These are phyloP conservation scores for Dactylellina haptotyla DNA, from an alignment of 2,329 filamentous ascomycete genomes.

Conservation along the genomic window DNA sequence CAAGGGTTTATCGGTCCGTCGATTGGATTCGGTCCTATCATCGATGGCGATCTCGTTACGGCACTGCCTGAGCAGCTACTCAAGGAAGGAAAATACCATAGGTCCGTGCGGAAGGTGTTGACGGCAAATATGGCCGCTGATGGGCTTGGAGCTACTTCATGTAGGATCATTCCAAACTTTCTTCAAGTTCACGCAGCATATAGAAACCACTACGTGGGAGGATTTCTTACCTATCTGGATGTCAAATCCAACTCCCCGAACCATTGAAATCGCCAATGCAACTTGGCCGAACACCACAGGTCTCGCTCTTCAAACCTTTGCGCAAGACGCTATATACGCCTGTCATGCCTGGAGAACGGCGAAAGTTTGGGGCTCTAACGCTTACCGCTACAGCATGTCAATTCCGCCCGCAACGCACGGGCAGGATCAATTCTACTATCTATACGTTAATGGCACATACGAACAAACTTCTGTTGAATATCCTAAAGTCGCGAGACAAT, in stretches of 20 bases:
- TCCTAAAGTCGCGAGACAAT: neutral
- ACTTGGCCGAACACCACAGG: neutral
- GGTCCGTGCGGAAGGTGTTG: no score
- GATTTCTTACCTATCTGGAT: neutral
- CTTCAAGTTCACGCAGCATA: neutral
- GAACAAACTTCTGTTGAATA: neutral
- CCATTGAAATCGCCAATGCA: neutral
- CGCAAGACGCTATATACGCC: neutral
- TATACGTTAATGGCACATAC: neutral
- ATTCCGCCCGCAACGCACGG: neutral
- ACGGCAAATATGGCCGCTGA: no score
- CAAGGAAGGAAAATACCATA: no score
- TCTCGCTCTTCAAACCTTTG: neutral
- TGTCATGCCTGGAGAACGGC: no score
- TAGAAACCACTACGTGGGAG: neutral
- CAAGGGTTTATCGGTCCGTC: no score
- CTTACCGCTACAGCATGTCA: neutral
- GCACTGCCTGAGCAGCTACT: no score
- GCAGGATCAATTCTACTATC: constrained; percentile 1
- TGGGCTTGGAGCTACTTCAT: neutral
- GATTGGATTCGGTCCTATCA: no score
- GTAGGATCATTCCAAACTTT: neutral
- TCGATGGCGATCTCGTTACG: no score
- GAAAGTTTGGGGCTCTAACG: neutral
- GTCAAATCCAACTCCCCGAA: neutral